Percentiles rank a stretch among this genome's conserved stretches.
phyloP scores from a whole-genome alignment of 2,329 filamentous ascomycete genomes.

The Bipolaris bicolor region DNA sequence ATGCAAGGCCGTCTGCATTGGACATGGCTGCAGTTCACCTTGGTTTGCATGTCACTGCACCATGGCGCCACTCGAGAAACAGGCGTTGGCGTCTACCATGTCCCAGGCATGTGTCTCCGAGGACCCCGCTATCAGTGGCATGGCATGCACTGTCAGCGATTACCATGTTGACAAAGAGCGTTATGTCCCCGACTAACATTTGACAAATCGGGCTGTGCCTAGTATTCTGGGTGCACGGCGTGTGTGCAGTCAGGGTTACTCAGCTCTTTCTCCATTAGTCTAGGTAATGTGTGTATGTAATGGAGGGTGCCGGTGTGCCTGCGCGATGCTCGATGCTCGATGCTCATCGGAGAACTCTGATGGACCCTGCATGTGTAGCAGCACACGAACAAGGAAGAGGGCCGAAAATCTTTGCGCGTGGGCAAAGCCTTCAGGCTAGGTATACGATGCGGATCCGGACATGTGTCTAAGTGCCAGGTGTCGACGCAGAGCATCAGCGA shows the following conservation, averaged over 20 bases:
- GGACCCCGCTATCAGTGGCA: slow-evolving; percentile 8
- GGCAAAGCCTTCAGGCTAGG: not conserved
- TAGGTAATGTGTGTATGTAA: not conserved
- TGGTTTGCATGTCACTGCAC: not conserved
- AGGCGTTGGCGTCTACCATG: not conserved
- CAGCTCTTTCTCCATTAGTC: slow-evolving; percentile 16
- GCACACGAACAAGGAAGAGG: slow-evolving; percentile 5
- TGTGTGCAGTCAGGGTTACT: slow-evolving; percentile 19
- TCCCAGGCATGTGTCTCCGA: not conserved
- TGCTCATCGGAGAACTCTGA: slow-evolving; percentile 6
- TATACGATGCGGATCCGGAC: slow-evolving; percentile 9
- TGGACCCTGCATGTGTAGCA: slow-evolving; percentile 18
- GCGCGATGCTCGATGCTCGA: not conserved
- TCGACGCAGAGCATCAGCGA: not conserved
- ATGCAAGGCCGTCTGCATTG: slow-evolving; percentile 1
- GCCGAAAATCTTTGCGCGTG: slow-evolving; percentile 25
- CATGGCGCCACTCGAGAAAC: too few relatives aligned
- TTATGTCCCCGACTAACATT: not conserved
- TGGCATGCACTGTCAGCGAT: slow-evolving; percentile 38
- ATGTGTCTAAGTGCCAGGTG: not conserved
- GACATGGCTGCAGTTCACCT: not conserved
- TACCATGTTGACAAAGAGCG: slow-evolving; percentile 31
- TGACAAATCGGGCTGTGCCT: not conserved
- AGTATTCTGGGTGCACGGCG: not conserved
- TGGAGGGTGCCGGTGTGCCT: not conserved